These are phyloP conservation scores for Pyrenophora teres DNA, from an alignment of 2,329 filamentous ascomycete genomes.

Conservation along the genomic window DNA sequence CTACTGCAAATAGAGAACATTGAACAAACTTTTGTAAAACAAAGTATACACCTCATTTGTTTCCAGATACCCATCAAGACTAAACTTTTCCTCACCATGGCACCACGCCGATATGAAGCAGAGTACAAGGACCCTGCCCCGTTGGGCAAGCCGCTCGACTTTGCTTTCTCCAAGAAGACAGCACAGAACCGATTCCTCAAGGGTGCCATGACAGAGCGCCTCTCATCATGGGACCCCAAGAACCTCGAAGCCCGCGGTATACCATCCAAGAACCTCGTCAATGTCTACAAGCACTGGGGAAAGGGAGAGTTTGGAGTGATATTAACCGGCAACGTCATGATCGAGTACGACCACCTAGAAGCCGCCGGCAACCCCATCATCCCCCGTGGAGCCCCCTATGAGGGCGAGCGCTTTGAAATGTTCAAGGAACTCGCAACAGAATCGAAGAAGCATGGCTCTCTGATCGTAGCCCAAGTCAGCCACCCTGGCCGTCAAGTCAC, in stretches of 20 bases:
- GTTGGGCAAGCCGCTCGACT: conserved; percentile 51
- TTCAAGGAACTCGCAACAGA: conserved; percentile 62
- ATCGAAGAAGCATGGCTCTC: conserved; percentile 61
- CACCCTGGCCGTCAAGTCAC: conserved; percentile 65
- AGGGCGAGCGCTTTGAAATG: conserved; percentile 63
- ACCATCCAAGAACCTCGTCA: conserved; percentile 60
- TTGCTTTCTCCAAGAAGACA: conserved; percentile 56
- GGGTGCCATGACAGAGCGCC: conserved; percentile 68
- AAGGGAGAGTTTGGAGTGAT: conserved; percentile 53
- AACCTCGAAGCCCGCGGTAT: conserved; percentile 59
- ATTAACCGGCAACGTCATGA: conserved; percentile 67
- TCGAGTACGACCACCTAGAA: conserved; percentile 65
- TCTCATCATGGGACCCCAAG: conserved; percentile 64
- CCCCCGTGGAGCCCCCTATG: conserved; percentile 55
- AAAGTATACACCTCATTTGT: background rate
- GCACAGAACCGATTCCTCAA: conserved; percentile 71
- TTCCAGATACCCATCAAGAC: conserved; percentile 1
- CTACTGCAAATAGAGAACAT: background rate
- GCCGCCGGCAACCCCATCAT: conserved; percentile 65
- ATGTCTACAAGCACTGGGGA: conserved; percentile 62
- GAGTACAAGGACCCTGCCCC: conserved; percentile 48
- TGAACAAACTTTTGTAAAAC: background rate
- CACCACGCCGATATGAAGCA: conserved; percentile 48
- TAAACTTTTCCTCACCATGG: conserved; percentile 31
- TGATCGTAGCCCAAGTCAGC: conserved; percentile 65